Evolutionary conservation across 805 yeast genomes (phyloP).

Genomic region (Debaryomyces castellii): DNA sequence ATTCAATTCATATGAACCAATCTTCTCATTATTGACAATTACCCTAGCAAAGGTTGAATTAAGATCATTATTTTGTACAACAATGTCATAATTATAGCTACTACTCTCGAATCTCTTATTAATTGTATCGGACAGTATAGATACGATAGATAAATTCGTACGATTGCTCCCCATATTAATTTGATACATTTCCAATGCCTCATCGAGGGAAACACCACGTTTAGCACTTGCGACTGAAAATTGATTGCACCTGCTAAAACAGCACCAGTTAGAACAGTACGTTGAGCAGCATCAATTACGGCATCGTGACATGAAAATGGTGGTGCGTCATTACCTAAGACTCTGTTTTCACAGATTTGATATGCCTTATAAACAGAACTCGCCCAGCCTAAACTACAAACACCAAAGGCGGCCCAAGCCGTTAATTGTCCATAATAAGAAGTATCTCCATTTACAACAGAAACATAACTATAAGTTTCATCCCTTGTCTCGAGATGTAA

Average conservation of each 20-base stretch:
- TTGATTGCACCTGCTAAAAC: not conserved
- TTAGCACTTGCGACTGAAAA: not conserved
- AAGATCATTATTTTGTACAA: not conserved
- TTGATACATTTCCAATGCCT: not conserved
- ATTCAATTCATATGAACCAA: not conserved
- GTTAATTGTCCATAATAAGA: too few species aligned
- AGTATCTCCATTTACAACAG: too few species aligned
- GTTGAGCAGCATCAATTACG: not conserved
- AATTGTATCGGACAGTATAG: not conserved
- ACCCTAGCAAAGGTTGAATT: not conserved
- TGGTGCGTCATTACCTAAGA: not conserved
- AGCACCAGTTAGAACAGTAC: not conserved
- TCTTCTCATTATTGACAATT: not conserved
- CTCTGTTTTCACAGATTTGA: not conserved
- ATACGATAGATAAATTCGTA: not conserved
- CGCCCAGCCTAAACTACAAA: too few species aligned
- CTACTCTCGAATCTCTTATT: not conserved
- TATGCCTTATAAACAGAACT: too few species aligned
- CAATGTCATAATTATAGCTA: not conserved
- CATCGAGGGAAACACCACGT: not conserved
- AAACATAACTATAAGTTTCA: too few species aligned
- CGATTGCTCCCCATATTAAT: not conserved
- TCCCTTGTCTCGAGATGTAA: too few species aligned
- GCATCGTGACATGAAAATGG: not conserved
- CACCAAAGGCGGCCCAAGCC: too few species aligned